Percentiles rank a stretch among this genome's conserved stretches.
Conservation (phyloP, 805 yeast species). For the Cyberlindnera veronae region DNA sequence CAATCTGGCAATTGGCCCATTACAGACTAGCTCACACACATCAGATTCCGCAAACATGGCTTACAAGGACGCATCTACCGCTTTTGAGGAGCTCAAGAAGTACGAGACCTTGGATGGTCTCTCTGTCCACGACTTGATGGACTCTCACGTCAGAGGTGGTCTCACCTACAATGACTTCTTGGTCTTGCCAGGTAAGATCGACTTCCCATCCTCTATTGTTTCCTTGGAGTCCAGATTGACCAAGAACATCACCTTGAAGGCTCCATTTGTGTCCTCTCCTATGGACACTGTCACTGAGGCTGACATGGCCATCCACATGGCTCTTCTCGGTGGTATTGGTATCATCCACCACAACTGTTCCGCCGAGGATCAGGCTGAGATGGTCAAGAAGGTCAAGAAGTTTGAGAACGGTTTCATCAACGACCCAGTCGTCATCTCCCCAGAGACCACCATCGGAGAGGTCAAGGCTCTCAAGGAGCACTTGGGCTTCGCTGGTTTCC, state of each 20-base stretch:
- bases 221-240: slow-evolving; percentile 83
- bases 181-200: slow-evolving; percentile 91
- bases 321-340: slow-evolving; percentile 98
- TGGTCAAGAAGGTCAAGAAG: slow-evolving; percentile 96
- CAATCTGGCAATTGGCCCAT: slow-evolving; percentile 29
- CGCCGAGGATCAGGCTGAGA: slow-evolving; percentile 95
- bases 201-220: slow-evolving; percentile 79
- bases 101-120: slow-evolving; percentile 82
- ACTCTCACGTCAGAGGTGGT: slow-evolving; percentile 89
- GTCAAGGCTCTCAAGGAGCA: slow-evolving; percentile 64
- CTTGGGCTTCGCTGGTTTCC: slow-evolving; percentile 95
- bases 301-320: slow-evolving; percentile 98
- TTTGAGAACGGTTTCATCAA: slow-evolving; percentile 97
- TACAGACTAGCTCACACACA: slow-evolving; percentile 11
- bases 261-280: slow-evolving; percentile 97
- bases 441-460: slow-evolving; percentile 74
- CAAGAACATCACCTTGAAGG: slow-evolving; percentile 83
- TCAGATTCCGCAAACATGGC: slow-evolving; percentile 20
- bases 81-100: slow-evolving; percentile 60
- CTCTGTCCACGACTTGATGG: slow-evolving; percentile 79
- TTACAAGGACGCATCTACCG: slow-evolving; percentile 49
- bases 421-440: slow-evolving; percentile 85
- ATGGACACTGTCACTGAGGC: slow-evolving; percentile 99
- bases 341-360: slow-evolving; percentile 96
- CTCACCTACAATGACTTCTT: slow-evolving; percentile 96